Evolutionary conservation across 768 basidiomycete species (phyloP).

Genomic region (Panaeolus cyanescens): DNA sequence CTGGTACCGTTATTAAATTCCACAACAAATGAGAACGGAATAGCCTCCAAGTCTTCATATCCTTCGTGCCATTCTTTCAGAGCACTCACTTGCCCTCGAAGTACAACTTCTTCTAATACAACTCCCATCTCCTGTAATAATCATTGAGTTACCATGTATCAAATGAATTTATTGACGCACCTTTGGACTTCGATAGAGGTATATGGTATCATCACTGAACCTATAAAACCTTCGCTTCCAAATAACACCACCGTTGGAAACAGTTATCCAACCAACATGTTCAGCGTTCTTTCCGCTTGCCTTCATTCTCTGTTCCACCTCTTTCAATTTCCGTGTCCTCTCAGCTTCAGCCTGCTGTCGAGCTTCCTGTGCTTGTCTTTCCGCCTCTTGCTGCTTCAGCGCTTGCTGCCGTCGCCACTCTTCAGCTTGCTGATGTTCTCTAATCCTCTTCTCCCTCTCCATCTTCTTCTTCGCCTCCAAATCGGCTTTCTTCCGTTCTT

Average conservation of each 20-base stretch:
- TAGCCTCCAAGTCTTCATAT: slow-evolving; percentile 66
- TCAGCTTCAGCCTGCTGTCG: slow-evolving; percentile 42
- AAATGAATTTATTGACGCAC: slow-evolving; percentile 29
- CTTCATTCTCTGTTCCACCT: slow-evolving; percentile 44
- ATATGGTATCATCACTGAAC: slow-evolving; percentile 46
- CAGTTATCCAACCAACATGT: slow-evolving; percentile 60
- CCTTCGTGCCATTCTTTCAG: slow-evolving; percentile 68
- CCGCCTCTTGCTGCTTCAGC: slow-evolving; percentile 43
- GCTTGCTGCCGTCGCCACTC: slow-evolving; percentile 54
- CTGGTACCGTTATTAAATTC: slow-evolving; percentile 53
- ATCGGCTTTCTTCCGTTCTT: slow-evolving; percentile 44
- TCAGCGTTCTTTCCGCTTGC: slow-evolving; percentile 33
- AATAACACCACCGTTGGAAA: slow-evolving; percentile 54
- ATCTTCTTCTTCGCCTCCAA: slow-evolving; percentile 48
- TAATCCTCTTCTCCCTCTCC: slow-evolving; percentile 49
- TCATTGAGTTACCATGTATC: slow-evolving; percentile 1
- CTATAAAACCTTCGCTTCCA: slow-evolving; percentile 72
- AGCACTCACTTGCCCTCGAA: slow-evolving; percentile 46
- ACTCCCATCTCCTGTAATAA: slow-evolving; percentile 37
- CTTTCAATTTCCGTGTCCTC: slow-evolving; percentile 47
- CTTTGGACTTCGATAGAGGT: slow-evolving; percentile 54
- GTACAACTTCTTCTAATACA: slow-evolving; percentile 42
- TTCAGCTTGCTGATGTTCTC: slow-evolving; percentile 53
- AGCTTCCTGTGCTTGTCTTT: slow-evolving; percentile 44
- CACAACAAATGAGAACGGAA: slow-evolving; percentile 66